These are phyloP conservation scores for Ustilago cynodontis DNA, from an alignment of 1,284 basidiomycete genomes.

Conservation along the genomic window DNA sequence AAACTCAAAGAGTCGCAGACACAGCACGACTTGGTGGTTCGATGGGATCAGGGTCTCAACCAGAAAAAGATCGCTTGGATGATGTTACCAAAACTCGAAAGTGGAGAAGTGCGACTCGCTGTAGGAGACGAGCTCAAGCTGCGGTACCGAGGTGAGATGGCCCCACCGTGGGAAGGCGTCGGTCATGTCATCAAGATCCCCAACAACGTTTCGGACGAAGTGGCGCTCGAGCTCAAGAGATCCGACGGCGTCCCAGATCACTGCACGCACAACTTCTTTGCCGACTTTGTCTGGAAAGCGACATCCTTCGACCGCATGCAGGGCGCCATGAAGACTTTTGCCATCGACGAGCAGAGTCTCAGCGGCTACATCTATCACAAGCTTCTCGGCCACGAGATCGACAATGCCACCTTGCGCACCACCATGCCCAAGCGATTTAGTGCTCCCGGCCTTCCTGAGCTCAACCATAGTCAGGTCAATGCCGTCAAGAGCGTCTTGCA, in stretches of 20 bases:
- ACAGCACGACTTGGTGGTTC: constrained; percentile 92
- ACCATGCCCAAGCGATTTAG: constrained; percentile 97
- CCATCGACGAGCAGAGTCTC: constrained; percentile 98
- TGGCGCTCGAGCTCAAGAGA: constrained; percentile 89
- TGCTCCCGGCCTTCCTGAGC: constrained; percentile 94
- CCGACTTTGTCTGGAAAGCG: constrained; percentile 99
- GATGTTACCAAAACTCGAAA: constrained; percentile 93
- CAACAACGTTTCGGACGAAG: constrained; percentile 99
- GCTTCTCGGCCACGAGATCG: constrained; percentile 91
- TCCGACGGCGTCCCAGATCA: constrained; percentile 95
- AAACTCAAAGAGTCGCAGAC: constrained; percentile 97
- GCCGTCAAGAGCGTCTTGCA: constrained; percentile 98
- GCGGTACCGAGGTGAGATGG: constrained; percentile 87
- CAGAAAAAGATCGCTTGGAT: constrained; percentile 99
- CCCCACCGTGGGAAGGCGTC: constrained; percentile 87
- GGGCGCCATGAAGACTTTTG: constrained; percentile 98
- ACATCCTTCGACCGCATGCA: constrained; percentile 99
- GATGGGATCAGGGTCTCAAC: constrained; percentile 98
- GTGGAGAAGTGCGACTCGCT: constrained; percentile 94
- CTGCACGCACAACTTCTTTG: constrained; percentile 92
- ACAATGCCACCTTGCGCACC: constrained; percentile 84
- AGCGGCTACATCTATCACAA: constrained; percentile 99
- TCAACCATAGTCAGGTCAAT: constrained; percentile 99
- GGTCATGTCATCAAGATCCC: constrained; percentile 99
- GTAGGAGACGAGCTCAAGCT: constrained; percentile 95